A percentile compares a stretch with the other conserved stretches of the same genome.
Conservation (phyloP, 208 protist species). For the Leishmania gerbilli region DNA sequence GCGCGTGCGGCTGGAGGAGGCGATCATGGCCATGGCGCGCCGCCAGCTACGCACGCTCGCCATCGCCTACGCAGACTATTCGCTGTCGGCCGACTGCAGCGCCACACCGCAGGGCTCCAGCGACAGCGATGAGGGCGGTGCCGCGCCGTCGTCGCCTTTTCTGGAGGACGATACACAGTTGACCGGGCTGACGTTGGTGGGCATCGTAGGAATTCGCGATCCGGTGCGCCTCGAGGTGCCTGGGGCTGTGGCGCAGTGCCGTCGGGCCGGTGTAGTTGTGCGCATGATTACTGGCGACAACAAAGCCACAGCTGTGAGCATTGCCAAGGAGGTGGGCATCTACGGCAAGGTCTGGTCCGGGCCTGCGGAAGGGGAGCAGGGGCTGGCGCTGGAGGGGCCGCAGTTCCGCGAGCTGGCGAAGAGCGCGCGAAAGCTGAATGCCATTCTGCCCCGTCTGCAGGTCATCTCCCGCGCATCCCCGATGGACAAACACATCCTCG, state of each 20-base stretch:
- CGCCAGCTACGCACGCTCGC: constrained; percentile 75
- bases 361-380: constrained; percentile 25
- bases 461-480: constrained; percentile 96
- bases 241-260: constrained; percentile 84
- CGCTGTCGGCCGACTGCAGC: background rate
- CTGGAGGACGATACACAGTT: constrained; percentile 25
- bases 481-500: constrained; percentile 91
- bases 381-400: constrained; percentile 83
- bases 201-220: constrained; percentile 93
- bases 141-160: constrained; percentile 47
- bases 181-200: constrained; percentile 51
- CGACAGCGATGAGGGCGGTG: constrained; percentile 38
- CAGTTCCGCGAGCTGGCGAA: constrained; percentile 86
- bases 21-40: constrained; percentile 48
- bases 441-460: constrained; percentile 68
- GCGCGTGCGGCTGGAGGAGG: constrained; percentile 45
- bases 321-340: constrained; percentile 68
- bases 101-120: background rate
- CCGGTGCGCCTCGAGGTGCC: constrained; percentile 93
- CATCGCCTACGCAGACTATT: constrained; percentile 60
- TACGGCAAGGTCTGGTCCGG: constrained; percentile 29
- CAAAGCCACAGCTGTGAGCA: constrained; percentile 90
- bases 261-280: constrained; percentile 93
- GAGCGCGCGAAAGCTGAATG: constrained; percentile 51
- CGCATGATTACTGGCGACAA: constrained; percentile 97